A percentile compares a stretch with the other conserved stretches of the same genome.
Conservation (phyloP, 768 basidiomycete species). For the Suillus sp. region DNA sequence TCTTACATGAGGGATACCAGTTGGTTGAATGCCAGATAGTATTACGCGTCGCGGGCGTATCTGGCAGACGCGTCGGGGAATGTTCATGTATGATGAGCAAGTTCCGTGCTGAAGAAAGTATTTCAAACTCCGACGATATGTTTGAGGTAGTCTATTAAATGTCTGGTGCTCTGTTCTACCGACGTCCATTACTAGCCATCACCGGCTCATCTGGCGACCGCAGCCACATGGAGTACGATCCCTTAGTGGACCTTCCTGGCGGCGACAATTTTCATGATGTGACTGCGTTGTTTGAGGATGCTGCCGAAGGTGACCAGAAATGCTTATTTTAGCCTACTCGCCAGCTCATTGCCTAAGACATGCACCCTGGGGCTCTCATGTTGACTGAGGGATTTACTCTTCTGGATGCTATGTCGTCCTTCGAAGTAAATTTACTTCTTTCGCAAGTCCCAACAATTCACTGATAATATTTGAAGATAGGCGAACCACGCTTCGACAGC, state of each 20-base stretch:
- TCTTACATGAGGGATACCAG: conserved; percentile 87
- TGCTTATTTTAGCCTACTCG: background rate
- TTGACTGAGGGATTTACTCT: conserved; percentile 72
- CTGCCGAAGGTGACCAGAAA: conserved; percentile 52
- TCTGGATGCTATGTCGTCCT: conserved; percentile 91
- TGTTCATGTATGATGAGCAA: conserved; percentile 17
- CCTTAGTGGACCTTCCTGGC: conserved; percentile 46
- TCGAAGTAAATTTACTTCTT: conserved; percentile 57
- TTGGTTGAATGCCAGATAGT: conserved; percentile 94
- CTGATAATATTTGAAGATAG: conserved; percentile 56
- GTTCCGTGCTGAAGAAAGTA: background rate
- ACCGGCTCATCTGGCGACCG: conserved; percentile 11
- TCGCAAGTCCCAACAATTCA: background rate
- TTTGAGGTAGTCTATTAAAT: too few relatives aligned
- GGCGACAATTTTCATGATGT: conserved; percentile 66
- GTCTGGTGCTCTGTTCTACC: background rate
- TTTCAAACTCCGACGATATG: conserved; percentile 35
- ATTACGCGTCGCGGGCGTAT: conserved; percentile 44
- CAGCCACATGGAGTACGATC: conserved; percentile 22
- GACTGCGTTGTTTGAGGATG: conserved; percentile 58
- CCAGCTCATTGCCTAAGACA: conserved; percentile 43
- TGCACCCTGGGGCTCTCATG: conserved; percentile 63
- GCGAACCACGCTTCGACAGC: conserved; percentile 87
- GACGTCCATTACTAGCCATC: conserved; percentile 4
- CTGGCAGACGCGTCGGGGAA: conserved; percentile 18